These are phyloP conservation scores for Aureobasidium lini DNA, from an alignment of 2,329 filamentous ascomycete species.

Conservation along the genomic window DNA sequence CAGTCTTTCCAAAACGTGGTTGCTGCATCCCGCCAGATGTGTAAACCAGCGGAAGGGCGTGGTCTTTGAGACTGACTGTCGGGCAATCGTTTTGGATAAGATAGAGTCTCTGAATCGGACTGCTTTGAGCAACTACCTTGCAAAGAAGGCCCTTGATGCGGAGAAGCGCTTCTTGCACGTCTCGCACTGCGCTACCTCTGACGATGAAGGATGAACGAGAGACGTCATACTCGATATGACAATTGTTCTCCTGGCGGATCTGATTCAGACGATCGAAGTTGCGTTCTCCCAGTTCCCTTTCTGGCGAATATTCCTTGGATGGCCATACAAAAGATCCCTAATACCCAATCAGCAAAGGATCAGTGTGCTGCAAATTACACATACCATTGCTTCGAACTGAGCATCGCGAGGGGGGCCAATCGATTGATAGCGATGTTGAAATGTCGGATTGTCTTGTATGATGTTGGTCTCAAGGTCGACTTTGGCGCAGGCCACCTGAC, in stretches of 20 bases:
- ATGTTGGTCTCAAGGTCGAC: background rate
- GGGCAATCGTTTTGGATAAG: constrained; percentile 19
- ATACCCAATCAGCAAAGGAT: background rate
- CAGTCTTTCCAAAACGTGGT: background rate
- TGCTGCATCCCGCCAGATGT: constrained; percentile 14
- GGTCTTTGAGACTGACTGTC: background rate
- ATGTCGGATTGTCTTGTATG: constrained; percentile 1
- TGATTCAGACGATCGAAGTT: constrained; percentile 38
- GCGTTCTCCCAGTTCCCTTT: constrained; percentile 32
- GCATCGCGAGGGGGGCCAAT: background rate
- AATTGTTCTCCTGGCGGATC: constrained; percentile 34
- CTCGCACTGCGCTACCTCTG: constrained; percentile 20
- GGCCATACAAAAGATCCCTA: constrained; percentile 38
- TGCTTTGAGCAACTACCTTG: constrained; percentile 29
- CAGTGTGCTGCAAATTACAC: background rate
- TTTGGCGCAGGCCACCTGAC: background rate
- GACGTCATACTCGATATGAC: constrained; percentile 34
- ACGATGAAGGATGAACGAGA: constrained; percentile 24
- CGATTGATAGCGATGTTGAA: background rate
- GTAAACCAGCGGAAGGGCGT: background rate
- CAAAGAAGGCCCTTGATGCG: constrained; percentile 30
- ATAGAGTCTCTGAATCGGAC: constrained; percentile 21
- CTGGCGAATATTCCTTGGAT: constrained; percentile 32
- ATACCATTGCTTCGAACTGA: background rate
- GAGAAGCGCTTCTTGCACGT: constrained; percentile 26